Percentiles rank a stretch among this genome's conserved stretches.
Evolutionary conservation across 768 basidiomycete species (phyloP).

Genomic region (Fistulinella prunicolor): DNA sequence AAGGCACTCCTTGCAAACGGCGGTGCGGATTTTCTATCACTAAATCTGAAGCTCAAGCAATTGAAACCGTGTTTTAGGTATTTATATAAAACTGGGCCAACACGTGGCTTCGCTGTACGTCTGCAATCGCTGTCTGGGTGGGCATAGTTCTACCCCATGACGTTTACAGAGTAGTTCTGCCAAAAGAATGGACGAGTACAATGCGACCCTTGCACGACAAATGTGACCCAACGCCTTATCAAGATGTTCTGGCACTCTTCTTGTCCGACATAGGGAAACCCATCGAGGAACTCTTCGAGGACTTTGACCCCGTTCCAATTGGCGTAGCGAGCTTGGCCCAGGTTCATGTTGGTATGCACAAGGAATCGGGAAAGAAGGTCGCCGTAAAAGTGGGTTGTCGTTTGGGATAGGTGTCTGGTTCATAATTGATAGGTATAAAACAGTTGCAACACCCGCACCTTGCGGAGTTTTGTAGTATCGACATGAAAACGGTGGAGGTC

Average conservation of each 20-base stretch:
- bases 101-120: conserved; percentile 70
- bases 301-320: conserved; percentile 85
- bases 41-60: background rate
- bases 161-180: conserved; percentile 46
- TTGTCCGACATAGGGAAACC: conserved; percentile 71
- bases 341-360: conserved; percentile 82
- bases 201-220: conserved; percentile 80
- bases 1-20: conserved; percentile 87
- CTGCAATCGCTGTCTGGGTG: conserved; percentile 13
- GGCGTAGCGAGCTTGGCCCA: conserved; percentile 97
- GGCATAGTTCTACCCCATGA: conserved; percentile 8
- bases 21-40: conserved; percentile 43
- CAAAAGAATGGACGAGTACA: conserved; percentile 58
- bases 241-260: conserved; percentile 75
- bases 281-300: conserved; percentile 73
- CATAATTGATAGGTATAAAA: conserved; percentile 7
- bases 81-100: conserved; percentile 90
- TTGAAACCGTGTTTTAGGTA: conserved; percentile 40
- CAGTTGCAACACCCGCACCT: conserved; percentile 91
- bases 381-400: conserved; percentile 71
- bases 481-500: conserved; percentile 81
- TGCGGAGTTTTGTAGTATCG: conserved; percentile 87
- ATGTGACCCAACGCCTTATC: conserved; percentile 85
- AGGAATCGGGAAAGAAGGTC: conserved; percentile 66
- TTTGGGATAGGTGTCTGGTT: background rate